Percentiles rank a stretch among this genome's conserved stretches.
Evolutionary conservation across 148 eudicot species (phyloP).

Genomic region (Amaranthus cruentus): DNA sequence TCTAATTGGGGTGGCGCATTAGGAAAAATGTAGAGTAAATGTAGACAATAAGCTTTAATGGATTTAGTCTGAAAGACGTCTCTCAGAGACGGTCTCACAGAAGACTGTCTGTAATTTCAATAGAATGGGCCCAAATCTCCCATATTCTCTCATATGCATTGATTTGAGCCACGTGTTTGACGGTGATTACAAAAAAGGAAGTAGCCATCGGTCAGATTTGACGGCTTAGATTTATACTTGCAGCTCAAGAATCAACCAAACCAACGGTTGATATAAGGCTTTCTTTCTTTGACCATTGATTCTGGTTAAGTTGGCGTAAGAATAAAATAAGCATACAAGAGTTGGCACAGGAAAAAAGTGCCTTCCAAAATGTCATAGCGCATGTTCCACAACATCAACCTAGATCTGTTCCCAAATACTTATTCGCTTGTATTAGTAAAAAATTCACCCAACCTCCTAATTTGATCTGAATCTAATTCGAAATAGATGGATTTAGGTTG

Average conservation of each 20-base stretch:
- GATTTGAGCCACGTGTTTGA: not conserved
- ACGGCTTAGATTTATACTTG: constrained; percentile 8
- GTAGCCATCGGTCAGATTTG: constrained; percentile 5
- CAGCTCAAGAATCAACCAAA: not conserved
- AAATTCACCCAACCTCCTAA: too few relatives aligned
- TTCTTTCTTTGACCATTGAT: constrained; percentile 8
- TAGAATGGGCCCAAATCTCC: not conserved
- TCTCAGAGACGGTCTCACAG: too few relatives aligned
- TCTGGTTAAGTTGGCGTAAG: not conserved
- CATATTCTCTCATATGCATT: not conserved
- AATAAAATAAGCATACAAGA: not conserved
- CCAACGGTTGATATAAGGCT: constrained; percentile 6
- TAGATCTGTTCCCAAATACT: constrained; percentile 14
- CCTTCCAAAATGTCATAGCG: not conserved
- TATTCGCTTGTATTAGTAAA: too few relatives aligned
- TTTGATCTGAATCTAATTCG: too few relatives aligned
- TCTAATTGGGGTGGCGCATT: too few relatives aligned
- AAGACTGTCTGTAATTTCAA: too few relatives aligned
- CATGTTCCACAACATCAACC: constrained; percentile 10
- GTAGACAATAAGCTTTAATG: too few relatives aligned
- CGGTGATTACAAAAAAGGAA: constrained; percentile 5
- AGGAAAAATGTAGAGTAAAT: too few relatives aligned
- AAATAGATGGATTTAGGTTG: too few relatives aligned
- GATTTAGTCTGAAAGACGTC: too few relatives aligned
- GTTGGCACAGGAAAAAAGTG: not conserved